Evolutionary conservation across 169 alveolate species (phyloP).

Genomic region (Theileria luwenshuni): DNA sequence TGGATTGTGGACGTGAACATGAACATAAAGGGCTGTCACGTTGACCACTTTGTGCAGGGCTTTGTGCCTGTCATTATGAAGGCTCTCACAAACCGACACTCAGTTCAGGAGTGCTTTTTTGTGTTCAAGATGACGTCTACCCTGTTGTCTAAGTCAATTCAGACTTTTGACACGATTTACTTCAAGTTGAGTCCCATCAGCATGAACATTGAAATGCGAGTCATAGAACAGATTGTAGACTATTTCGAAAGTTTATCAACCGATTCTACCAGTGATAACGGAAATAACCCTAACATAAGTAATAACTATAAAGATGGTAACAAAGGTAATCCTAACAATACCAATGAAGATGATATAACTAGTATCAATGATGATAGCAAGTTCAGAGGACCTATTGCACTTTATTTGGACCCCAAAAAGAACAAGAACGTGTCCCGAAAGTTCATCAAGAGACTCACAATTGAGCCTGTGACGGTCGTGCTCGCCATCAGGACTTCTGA

Average conservation of each 20-base stretch:
- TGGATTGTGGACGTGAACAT: slow-evolving; percentile 65
- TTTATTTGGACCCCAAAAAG: not conserved
- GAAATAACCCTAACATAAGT: not conserved
- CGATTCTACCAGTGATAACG: slow-evolving; percentile 3
- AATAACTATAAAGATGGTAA: not conserved
- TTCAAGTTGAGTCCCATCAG: slow-evolving; percentile 80
- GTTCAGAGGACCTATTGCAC: slow-evolving; percentile 78
- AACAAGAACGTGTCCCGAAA: not conserved
- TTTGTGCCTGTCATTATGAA: slow-evolving; percentile 87
- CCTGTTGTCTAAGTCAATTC: slow-evolving; percentile 52
- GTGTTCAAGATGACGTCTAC: slow-evolving; percentile 46
- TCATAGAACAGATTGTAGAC: slow-evolving; percentile 84
- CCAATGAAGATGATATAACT: not conserved
- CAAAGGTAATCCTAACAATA: not conserved
- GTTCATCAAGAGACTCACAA: slow-evolving; percentile 72
- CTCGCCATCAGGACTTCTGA: slow-evolving; percentile 88
- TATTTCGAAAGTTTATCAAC: slow-evolving; percentile 76
- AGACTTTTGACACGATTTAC: slow-evolving; percentile 78
- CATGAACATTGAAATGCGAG: slow-evolving; percentile 85
- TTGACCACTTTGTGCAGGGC: slow-evolving; percentile 88
- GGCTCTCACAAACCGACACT: slow-evolving; percentile 73
- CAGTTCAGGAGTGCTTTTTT: slow-evolving; percentile 69
- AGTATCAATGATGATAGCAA: slow-evolving; percentile 7
- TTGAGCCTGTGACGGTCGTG: slow-evolving; percentile 81
- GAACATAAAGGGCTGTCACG: slow-evolving; percentile 73